Evolutionary conservation across 192 early-diverging fungal species (phyloP), one percentile per base, ranked within the genome.

Genomic region (Lunasporangiospora selenospora): DNA sequence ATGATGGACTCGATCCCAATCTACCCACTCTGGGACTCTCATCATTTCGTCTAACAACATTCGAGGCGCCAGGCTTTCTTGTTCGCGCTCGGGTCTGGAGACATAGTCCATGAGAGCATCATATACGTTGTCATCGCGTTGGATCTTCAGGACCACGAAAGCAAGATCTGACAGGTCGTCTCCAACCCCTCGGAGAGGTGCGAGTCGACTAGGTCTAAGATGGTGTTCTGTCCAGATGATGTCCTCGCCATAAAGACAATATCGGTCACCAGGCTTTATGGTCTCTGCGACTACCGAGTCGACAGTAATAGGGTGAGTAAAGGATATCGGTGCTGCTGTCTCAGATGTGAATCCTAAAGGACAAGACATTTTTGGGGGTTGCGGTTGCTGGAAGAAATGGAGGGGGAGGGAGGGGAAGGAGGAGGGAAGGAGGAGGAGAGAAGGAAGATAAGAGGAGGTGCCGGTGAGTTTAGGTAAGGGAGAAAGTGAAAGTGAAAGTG

Each of bases 1-100:
- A 4, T 63, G 53, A n/a, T 55, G 34, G 6, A 75, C 46, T 9
- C 52, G 54, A 4, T 52, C 37, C 61, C 60, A 64, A 8, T 75
- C 50, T 1, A 75, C 54, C 71, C 71, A 75, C 6, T 75, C 71
- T 43, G 71, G 71, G 3, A 75, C 63, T 0, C 45, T 51, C 55
- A 49, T 75, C 32, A 65, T 10, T 21, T 75, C 47, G 3, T 65
- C 40, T 56, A 64, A 38, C 16, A 65, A 56, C 23, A 52, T 33
- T 0, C 50, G 62, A 40, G 57, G 51, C 7, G 71, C 62, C 37
- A 38, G 16, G 27, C 60, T 65, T 19, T 53, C 50, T 36, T 75
- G 57, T 18, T 43, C 39, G 4, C 29, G 13, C 9, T 24, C 37
- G 5, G 65, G 65, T 0, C 26, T 31, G 8, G 59, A 41, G 0